Evolutionary conservation across 257 asterid species (phyloP).

Genomic region (Capsicum chinense): DNA sequence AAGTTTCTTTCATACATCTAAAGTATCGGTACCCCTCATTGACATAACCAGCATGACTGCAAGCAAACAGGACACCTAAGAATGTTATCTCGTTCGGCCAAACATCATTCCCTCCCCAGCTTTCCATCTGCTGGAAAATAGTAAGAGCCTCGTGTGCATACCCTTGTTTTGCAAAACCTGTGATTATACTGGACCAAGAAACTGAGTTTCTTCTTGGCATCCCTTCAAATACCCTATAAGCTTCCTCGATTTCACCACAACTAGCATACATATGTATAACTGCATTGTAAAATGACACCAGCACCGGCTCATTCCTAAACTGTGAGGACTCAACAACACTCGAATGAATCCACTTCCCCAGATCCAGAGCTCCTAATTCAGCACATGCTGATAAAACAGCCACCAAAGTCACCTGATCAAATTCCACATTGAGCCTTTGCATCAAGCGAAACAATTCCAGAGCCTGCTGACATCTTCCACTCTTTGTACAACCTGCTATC

Average conservation of each 20-base stretch:
- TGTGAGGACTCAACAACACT: slow-evolving; percentile 42
- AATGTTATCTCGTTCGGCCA: slow-evolving; percentile 68
- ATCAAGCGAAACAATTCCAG: slow-evolving; percentile 54
- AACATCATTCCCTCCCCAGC: slow-evolving; percentile 34
- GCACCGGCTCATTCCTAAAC: slow-evolving; percentile 40
- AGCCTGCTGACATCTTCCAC: slow-evolving; percentile 69
- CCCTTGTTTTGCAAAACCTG: slow-evolving; percentile 79
- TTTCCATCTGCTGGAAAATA: slow-evolving; percentile 64
- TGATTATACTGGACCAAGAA: slow-evolving; percentile 83
- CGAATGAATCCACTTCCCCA: slow-evolving; percentile 74
- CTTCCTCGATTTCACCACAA: slow-evolving; percentile 73
- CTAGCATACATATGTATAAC: slow-evolving; percentile 84
- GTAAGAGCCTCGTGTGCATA: slow-evolving; percentile 63
- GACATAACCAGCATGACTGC: slow-evolving; percentile 81
- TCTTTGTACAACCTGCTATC: slow-evolving; percentile 69
- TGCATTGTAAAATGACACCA: slow-evolving; percentile 58
- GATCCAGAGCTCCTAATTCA: slow-evolving; percentile 62
- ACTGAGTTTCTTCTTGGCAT: slow-evolving; percentile 57
- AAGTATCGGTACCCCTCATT: slow-evolving; percentile 61
- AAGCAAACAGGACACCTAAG: slow-evolving; percentile 73
- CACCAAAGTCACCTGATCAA: slow-evolving; percentile 75
- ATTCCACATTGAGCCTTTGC: slow-evolving; percentile 47
- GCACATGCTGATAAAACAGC: slow-evolving; percentile 78
- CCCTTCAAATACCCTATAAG: slow-evolving; percentile 51
- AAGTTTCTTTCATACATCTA: slow-evolving; percentile 52